Evolutionary conservation across 257 asterid genomes (phyloP), one percentile per base, ranked within the genome.

Genomic region (Anisodus acutangulus): DNA sequence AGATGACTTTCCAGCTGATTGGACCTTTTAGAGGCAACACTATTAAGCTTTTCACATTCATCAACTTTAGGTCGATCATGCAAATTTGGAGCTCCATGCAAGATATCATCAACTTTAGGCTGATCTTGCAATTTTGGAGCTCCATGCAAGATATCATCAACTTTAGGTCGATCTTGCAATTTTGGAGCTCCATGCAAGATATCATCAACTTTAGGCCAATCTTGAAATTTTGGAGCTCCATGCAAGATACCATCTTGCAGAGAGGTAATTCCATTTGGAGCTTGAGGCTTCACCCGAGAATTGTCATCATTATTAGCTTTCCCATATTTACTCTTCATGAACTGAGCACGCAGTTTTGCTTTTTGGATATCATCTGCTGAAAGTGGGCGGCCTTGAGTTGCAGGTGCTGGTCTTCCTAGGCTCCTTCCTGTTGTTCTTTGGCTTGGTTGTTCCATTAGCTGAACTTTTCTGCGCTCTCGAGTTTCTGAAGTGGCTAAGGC

Each of bases 351-450:
- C 94, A 95, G 88, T 90, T 97, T 97, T 15, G 98, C 98, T 89
- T 97, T 97, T 88, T 97, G 99, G 89, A 97, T 97, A 86, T 95
- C 99, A 87, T 97, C 99, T 53, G 98, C 99, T n/a, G 99, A 97
- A 88, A 97, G 99, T 68, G 99, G 99, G 66, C 99, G 97, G 81
- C 96, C 94, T 86, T 90, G 94, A 85, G 91, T 86, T 67, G 92
- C 85, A 80, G 92, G 85, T 74, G 90, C 88, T 53, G 93, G 87
- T 89, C 92, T 93, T 70, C 91, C 90, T 71, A 95, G 81, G 72
- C 90, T 91, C 88, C 98, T 92, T 80, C 71, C 91, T 66, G 84
- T 88, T 81, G 86, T 86, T 88, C 90, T 93, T 89, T 95, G 97
- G 84, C 93, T 90, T 16, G 99, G 98, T 67, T 94, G 98, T 85